Base-by-base conservation (phyloP, 345 rosid species). In the Gossypioides kirkii region DNA sequence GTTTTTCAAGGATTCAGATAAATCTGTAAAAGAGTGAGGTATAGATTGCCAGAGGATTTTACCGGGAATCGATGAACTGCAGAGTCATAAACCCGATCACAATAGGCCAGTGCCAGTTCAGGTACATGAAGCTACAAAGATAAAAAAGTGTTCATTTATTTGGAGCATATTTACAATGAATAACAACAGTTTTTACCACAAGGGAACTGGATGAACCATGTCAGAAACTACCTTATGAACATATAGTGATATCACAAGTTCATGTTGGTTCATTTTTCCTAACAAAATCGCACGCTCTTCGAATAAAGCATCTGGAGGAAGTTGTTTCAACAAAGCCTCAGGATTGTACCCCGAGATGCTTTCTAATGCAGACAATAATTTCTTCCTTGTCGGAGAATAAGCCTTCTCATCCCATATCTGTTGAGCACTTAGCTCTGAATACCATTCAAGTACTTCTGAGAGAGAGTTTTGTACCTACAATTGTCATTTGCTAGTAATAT, bases 191-290 rank as follows among this genome's bases (percentile, higher is more conserved):
- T 59, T 58, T 58, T 58, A 23, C 36, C 12, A 32, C 38, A 20
- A 54, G 2, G 26, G 10, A 54, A 18, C 26, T 20, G 11, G 25
- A 61, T 32, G 43, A 16, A 32, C 10, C 20, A 32, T 16, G 12
- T 9, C 6, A 2, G 65, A 32, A 28, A 61, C 20, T 89, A 92
- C 97, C 98, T 91, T 92, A 71, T 91, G 96, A 79, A 95, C 93
- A 55, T 89, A 95, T 20, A 92, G 83, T 26, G 99, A 92, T 76
- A 92, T 84, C 36, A 97, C 99, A 73, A 95, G 97, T 79, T 95
- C 98, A 76, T 95, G 98, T 73, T 91, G 97, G 74, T 92, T 95
- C 92, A 95, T 88, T 84, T 91, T 95, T 4, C 99, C 97, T 81
- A 92, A 78, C 79, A 95, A 80, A 79, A 88, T 79, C 7, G 98